Evolutionary conservation across 257 asterid species (phyloP).

Genomic region (Petrea volubilis): DNA sequence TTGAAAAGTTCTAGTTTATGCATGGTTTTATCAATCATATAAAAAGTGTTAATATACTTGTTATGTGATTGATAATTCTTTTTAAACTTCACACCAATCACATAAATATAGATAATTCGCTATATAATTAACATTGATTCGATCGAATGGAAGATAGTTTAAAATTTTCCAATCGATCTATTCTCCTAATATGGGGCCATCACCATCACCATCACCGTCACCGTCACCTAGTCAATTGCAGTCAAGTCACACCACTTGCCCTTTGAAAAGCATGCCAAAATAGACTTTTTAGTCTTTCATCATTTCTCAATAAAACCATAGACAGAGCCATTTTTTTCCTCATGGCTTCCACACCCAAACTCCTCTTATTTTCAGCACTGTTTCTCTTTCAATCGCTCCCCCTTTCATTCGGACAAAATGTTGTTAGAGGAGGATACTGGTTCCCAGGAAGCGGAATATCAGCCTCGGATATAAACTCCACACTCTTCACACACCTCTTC

Average conservation of each 20-base stretch:
- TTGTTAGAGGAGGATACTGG: constrained; percentile 55
- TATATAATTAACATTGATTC: too few species aligned
- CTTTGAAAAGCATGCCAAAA: neutral
- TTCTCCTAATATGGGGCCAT: too few species aligned
- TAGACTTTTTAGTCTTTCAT: too few species aligned
- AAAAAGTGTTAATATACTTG: too few species aligned
- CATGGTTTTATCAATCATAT: too few species aligned
- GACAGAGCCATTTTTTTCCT: neutral
- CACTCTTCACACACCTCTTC: constrained; percentile 52
- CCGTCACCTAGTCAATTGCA: neutral
- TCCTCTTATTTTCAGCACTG: constrained; percentile 13
- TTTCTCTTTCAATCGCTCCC: constrained; percentile 21
- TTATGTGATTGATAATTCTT: too few species aligned
- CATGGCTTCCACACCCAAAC: constrained; percentile 35
- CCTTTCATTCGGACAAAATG: constrained; percentile 28
- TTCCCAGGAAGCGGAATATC: constrained; percentile 40
- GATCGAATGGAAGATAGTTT: too few species aligned
- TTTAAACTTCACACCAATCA: too few species aligned
- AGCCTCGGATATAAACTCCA: constrained; percentile 38
- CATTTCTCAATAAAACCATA: neutral
- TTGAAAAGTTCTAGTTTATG: too few species aligned
- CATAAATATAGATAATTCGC: too few species aligned
- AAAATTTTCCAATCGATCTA: too few species aligned
- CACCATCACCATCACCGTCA: too few species aligned
- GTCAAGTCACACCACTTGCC: neutral